These are phyloP conservation scores for Diplocarpon rosae DNA, from an alignment of 2,329 filamentous ascomycete genomes.

Conservation along the genomic window DNA sequence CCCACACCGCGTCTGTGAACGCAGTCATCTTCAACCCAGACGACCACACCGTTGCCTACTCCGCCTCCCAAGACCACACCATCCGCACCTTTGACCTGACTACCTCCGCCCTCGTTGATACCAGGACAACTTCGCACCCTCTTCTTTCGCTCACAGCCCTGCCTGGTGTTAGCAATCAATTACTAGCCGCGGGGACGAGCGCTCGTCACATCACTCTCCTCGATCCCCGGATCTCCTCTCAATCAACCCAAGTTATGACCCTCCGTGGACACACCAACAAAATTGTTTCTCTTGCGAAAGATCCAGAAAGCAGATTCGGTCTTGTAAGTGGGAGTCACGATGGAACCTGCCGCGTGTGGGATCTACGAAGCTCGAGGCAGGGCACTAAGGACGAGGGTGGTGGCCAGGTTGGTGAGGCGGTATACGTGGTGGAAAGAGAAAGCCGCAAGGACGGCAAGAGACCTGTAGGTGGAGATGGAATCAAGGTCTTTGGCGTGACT, in stretches of 20 bases:
- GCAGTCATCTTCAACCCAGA: slow-evolving; percentile 75
- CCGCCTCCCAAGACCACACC: slow-evolving; percentile 81
- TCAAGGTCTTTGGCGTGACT: slow-evolving; percentile 78
- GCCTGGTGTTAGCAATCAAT: slow-evolving; percentile 39
- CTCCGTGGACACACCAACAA: slow-evolving; percentile 79
- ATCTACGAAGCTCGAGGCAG: slow-evolving; percentile 61
- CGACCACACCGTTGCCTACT: slow-evolving; percentile 84
- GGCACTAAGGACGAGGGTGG: slow-evolving; percentile 48
- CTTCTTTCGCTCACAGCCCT: slow-evolving; percentile 71
- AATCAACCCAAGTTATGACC: slow-evolving; percentile 75
- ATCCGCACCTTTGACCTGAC: slow-evolving; percentile 85
- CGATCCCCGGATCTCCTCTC: slow-evolving; percentile 72
- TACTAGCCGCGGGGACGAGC: slow-evolving; percentile 65
- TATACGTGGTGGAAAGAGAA: slow-evolving; percentile 68
- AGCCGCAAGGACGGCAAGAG: slow-evolving; percentile 52
- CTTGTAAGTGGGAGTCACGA: slow-evolving; percentile 86
- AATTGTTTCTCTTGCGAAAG: slow-evolving; percentile 39
- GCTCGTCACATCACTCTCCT: slow-evolving; percentile 86
- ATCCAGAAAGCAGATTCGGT: slow-evolving; percentile 59
- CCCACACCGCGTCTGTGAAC: slow-evolving; percentile 62
- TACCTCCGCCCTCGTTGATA: slow-evolving; percentile 67
- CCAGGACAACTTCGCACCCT: slow-evolving; percentile 72
- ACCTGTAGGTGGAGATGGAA: slow-evolving; percentile 63
- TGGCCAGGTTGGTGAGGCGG: slow-evolving; percentile 54
- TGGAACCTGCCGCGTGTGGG: slow-evolving; percentile 88